Percentiles rank a stretch among this genome's conserved stretches.
phyloP scores from a whole-genome alignment of 805 yeast genomes.

The Groenewaldozyma salmanticensis region DNA sequence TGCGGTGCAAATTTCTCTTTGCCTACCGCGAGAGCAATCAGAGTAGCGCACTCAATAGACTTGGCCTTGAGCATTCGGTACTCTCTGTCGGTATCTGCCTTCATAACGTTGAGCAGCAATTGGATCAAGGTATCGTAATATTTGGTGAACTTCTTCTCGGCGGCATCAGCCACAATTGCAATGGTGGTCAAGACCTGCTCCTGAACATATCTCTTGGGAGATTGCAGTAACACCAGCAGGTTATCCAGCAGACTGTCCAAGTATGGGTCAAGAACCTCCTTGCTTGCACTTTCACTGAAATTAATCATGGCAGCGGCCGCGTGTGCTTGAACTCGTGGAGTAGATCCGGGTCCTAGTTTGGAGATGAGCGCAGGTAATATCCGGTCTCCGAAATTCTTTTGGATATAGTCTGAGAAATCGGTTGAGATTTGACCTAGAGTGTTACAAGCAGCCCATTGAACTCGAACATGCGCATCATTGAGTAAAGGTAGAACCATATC shows the following conservation, averaged over 20 bases:
- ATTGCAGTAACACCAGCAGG: conserved; percentile 63
- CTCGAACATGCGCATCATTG: conserved; percentile 82
- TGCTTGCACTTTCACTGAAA: conserved; percentile 84
- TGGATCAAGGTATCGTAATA: conserved; percentile 96
- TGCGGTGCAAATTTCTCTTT: conserved; percentile 75
- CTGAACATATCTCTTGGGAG: conserved; percentile 88
- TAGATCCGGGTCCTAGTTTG: conserved; percentile 55
- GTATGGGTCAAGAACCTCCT: conserved; percentile 85
- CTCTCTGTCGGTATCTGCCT: conserved; percentile 68
- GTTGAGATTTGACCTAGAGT: conserved; percentile 96
- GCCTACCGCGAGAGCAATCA: conserved; percentile 93
- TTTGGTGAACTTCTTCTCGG: conserved; percentile 76
- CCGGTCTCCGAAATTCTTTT: conserved; percentile 65
- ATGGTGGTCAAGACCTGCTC: conserved; percentile 96
- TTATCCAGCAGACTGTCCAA: conserved; percentile 71
- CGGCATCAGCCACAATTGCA: conserved; percentile 95
- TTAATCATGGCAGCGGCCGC: conserved; percentile 98
- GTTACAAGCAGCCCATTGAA: conserved; percentile 94
- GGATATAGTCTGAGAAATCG: conserved; percentile 86
- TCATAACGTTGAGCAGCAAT: conserved; percentile 65
- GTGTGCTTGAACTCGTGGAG: conserved; percentile 89
- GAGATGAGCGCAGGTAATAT: conserved; percentile 84
- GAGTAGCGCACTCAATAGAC: conserved; percentile 90
- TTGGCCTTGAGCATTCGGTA: conserved; percentile 78
- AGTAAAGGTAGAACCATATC: conserved; percentile 82